Evolutionary conservation across 1,139 yeast species (phyloP).

Genomic region (Diutina mesorugosa): DNA sequence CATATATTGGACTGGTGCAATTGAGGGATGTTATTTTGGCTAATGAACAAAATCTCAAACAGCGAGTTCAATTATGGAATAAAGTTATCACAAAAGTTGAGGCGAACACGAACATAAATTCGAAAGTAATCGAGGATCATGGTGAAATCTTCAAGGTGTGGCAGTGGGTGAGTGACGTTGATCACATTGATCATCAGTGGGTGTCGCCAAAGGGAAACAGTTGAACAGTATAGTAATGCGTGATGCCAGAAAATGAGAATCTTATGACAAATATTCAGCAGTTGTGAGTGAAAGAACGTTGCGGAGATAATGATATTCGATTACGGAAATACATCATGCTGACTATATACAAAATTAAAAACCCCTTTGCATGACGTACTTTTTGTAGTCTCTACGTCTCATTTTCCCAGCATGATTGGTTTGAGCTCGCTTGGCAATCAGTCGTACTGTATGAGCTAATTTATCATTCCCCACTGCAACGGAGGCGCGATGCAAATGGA

Average conservation of each 20-base stretch:
- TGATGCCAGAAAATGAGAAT: neutral
- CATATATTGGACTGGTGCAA: slow-evolving; percentile 62
- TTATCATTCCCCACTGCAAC: slow-evolving; percentile 35
- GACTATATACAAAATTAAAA: neutral
- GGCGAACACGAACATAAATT: slow-evolving; percentile 47
- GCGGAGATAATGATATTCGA: no score
- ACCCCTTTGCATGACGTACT: neutral
- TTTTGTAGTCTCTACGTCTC: neutral
- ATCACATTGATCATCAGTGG: neutral
- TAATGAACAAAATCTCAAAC: slow-evolving; percentile 28
- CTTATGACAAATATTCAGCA: no score
- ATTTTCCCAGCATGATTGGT: neutral
- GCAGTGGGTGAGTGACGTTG: slow-evolving; percentile 58
- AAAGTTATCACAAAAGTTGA: slow-evolving; percentile 51
- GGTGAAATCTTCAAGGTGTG: slow-evolving; percentile 86
- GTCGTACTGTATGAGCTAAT: slow-evolving; percentile 23
- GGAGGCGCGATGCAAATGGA: slow-evolving; percentile 33
- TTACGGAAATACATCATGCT: neutral
- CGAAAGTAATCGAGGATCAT: slow-evolving; percentile 53
- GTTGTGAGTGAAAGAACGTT: no score
- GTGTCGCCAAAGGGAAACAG: neutral
- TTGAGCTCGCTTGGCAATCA: slow-evolving; percentile 14
- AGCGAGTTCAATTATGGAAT: slow-evolving; percentile 47
- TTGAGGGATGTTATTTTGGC: slow-evolving; percentile 58
- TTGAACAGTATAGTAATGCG: neutral